Evolutionary conservation across 441 rosid species (phyloP).

Genomic region (Gossypium gossypioides): DNA sequence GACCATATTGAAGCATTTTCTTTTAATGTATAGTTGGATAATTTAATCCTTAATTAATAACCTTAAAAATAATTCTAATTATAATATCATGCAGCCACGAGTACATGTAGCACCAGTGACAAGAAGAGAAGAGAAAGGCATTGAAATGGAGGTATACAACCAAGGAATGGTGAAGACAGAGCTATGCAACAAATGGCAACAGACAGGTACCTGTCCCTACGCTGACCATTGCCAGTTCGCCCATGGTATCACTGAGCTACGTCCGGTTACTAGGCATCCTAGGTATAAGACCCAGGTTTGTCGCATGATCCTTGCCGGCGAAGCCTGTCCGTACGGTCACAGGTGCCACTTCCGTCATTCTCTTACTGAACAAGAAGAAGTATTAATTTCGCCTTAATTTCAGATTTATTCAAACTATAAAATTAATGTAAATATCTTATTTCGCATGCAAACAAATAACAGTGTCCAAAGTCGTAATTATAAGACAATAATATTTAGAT

Average conservation of each 20-base stretch:
- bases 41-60: neutral
- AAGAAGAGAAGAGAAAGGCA: constrained; percentile 37
- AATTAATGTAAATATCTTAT: neutral
- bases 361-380: constrained; percentile 50
- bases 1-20: neutral
- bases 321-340: constrained; percentile 65
- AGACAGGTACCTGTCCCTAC: constrained; percentile 64
- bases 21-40: neutral
- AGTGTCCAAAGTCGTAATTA: neutral
- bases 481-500: neutral
- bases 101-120: constrained; percentile 26
- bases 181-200: constrained; percentile 87
- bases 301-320: constrained; percentile 60
- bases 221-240: constrained; percentile 69
- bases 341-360: constrained; percentile 82
- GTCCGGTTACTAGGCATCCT: constrained; percentile 70
- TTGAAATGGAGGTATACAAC: constrained; percentile 46
- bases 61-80: too few relatives aligned
- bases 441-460: neutral
- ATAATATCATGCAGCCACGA: constrained; percentile 21
- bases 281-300: constrained; percentile 70
- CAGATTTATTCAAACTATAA: neutral
- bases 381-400: constrained; percentile 34
- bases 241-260: constrained; percentile 64
- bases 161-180: constrained; percentile 78